These are phyloP conservation scores for Gelatoporia subvermispora DNA, from an alignment of 768 basidiomycete genomes.

Conservation along the genomic window DNA sequence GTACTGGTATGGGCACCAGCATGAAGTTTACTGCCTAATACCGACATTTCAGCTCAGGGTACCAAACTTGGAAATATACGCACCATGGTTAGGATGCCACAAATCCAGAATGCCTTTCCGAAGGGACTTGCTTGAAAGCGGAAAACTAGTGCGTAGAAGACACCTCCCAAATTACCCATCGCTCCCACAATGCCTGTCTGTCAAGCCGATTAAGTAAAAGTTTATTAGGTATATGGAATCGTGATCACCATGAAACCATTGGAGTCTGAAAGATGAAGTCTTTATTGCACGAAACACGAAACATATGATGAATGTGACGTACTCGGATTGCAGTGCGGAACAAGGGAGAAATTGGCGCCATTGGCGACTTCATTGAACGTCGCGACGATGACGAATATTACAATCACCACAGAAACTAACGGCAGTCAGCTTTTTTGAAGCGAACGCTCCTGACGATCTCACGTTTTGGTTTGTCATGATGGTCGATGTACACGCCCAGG, in stretches of 20 bases:
- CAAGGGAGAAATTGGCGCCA: conserved; percentile 47
- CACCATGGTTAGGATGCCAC: conserved; percentile 37
- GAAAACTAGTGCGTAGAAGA: conserved; percentile 44
- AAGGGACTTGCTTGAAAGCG: conserved; percentile 36
- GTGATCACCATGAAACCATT: conserved; percentile 33
- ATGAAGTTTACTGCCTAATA: conserved; percentile 16
- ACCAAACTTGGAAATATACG: conserved; percentile 1
- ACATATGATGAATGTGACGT: conserved; percentile 11
- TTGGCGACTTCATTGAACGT: conserved; percentile 39
- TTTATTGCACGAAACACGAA: conserved; percentile 11
- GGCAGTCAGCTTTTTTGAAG: background rate
- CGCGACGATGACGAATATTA: conserved; percentile 35
- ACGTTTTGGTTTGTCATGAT: conserved; percentile 17
- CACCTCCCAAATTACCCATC: conserved; percentile 39
- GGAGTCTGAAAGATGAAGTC: conserved; percentile 23
- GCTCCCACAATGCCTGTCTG: conserved; percentile 35
- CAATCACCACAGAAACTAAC: conserved; percentile 31
- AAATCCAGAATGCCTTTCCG: conserved; percentile 44
- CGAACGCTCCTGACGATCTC: conserved; percentile 7
- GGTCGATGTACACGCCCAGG: conserved; percentile 41
- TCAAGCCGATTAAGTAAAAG: conserved; percentile 2
- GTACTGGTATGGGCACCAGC: conserved; percentile 16
- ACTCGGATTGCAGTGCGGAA: conserved; percentile 45
- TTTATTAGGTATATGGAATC: background rate
- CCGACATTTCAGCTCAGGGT: background rate